Evolutionary conservation across 441 rosid species (phyloP), one percentile per base, ranked within the genome.

Genomic region (Populus trichocarpa): DNA sequence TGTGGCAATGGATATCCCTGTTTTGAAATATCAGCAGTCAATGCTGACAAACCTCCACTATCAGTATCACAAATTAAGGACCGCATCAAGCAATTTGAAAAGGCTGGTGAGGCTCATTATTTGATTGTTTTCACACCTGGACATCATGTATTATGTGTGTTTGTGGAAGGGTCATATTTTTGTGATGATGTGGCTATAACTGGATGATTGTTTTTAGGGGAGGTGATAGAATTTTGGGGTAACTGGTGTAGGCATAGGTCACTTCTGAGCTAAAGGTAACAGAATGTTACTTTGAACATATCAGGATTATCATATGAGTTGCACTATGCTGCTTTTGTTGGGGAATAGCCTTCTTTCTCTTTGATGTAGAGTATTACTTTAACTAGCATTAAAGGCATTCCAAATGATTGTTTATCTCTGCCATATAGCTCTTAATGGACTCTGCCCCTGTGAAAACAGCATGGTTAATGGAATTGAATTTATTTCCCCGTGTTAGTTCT

Each of bases 21-120:
- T 86, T 96, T 96, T 69, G 97, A 96, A 87, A 72, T 94, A 73
- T 93, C 98, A 20, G 97, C 96, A 30, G 80, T 96, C 76, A 96
- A 93, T 88, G 98, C 99, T 0, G 98, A 96, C 88, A 96, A 96
- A 77, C 95, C 97, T 82, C 90, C 96, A 3, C 83, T 94, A 72
- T 86, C 94, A 42, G 84, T 91, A 69, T 81, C 88, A 33, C 84
- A 91, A 86, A 89, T 94, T 76, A 92, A 90, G 81, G 88, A 88
- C 36, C 95, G 97, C 76, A 91, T 92, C 79, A 82, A 82, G 87
- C 97, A 92, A 80, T 94, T 96, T 53, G 87, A 86, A 88, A 87
- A 78, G 78, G 83, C 73, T 75, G 98, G 99, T 96, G 83, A 88
- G 97, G 72, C n/a, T 78, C 63, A 28, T 75, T 71, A 57, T 64